Conservation (phyloP, 1,284 basidiomycete genomes). For the Pseudozyma thailandica region DNA sequence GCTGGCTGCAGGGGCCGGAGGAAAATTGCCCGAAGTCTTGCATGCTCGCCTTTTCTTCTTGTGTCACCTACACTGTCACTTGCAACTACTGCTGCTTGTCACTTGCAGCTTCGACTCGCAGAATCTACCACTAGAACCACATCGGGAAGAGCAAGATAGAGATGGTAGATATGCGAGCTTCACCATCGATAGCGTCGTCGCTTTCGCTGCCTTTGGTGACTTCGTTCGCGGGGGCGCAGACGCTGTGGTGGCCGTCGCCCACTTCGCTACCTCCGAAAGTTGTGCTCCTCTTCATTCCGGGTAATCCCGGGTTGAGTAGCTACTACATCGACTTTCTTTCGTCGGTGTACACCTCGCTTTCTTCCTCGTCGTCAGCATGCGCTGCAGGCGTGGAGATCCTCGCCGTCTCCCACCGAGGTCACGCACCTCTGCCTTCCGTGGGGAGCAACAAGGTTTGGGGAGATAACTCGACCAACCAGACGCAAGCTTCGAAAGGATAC, state of each 20-base stretch:
- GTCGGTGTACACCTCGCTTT: conserved; percentile 23
- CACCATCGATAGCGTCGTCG: conserved; percentile 21
- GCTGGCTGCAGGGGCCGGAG: too few relatives aligned
- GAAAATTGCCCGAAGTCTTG: too few relatives aligned
- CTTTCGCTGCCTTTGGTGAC: conserved; percentile 38
- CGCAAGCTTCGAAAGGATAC: conserved; percentile 30
- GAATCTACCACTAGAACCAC: too few relatives aligned
- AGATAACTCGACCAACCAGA: conserved; percentile 11
- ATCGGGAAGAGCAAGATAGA: too few relatives aligned
- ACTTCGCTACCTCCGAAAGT: conserved; percentile 20
- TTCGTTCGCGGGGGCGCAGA: conserved; percentile 41
- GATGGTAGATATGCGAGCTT: conserved; percentile 13
- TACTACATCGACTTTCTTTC: conserved; percentile 57
- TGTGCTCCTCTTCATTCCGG: conserved; percentile 56
- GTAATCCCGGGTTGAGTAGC: conserved; percentile 53
- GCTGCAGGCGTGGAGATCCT: conserved; percentile 51
- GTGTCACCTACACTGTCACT: too few relatives aligned
- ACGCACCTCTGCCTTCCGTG: conserved; percentile 40
- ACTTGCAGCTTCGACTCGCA: too few relatives aligned
- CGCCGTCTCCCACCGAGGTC: conserved; percentile 52
- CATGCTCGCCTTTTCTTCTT: too few relatives aligned
- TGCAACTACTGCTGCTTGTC: too few relatives aligned
- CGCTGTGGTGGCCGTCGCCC: conserved; percentile 46
- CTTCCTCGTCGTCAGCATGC: too few relatives aligned
- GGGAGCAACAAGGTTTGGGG: conserved; percentile 25